Evolutionary conservation across 805 yeast species (phyloP).

Genomic region (Cyberlindnera samutprakarnensis): DNA sequence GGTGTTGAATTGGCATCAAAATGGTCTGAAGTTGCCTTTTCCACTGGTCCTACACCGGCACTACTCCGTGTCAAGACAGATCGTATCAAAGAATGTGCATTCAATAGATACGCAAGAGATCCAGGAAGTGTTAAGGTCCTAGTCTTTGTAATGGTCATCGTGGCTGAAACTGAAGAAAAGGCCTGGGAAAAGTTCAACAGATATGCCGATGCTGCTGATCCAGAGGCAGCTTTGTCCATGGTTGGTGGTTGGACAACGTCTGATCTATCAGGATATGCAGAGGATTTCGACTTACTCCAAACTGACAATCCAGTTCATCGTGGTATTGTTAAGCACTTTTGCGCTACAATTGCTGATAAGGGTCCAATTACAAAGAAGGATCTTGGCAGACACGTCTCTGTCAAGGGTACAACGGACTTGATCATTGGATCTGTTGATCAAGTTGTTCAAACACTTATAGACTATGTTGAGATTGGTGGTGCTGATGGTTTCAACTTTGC

Average conservation of each 20-base stretch:
- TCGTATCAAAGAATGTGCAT: slow-evolving; percentile 26
- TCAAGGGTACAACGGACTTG: slow-evolving; percentile 22
- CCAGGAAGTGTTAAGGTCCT: slow-evolving; percentile 31
- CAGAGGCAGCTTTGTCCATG: slow-evolving; percentile 38
- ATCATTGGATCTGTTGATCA: slow-evolving; percentile 27
- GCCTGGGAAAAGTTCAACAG: slow-evolving; percentile 31
- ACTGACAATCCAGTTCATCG: slow-evolving; percentile 25
- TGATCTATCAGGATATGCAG: slow-evolving; percentile 29
- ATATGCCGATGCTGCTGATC: slow-evolving; percentile 26
- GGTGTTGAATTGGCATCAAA: slow-evolving; percentile 37
- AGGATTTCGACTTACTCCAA: slow-evolving; percentile 29
- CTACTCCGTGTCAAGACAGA: slow-evolving; percentile 23
- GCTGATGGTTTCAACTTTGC: slow-evolving; percentile 37
- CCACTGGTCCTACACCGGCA: slow-evolving; percentile 29
- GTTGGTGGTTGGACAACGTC: slow-evolving; percentile 40
- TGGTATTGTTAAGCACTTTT: slow-evolving; percentile 22
- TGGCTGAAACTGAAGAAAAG: slow-evolving; percentile 34
- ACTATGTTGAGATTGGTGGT: slow-evolving; percentile 31
- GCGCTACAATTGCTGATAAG: slow-evolving; percentile 3
- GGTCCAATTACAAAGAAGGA: slow-evolving; percentile 25
- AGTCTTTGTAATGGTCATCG: slow-evolving; percentile 29
- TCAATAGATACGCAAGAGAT: slow-evolving; percentile 28
- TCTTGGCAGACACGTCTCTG: slow-evolving; percentile 19
- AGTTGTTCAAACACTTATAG: slow-evolving; percentile 32
- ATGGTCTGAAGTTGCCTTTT: slow-evolving; percentile 35